Evolutionary conservation across 331 rosid genomes (phyloP), one percentile per base, ranked within the genome.

Genomic region (Phaseolus coccineus): DNA sequence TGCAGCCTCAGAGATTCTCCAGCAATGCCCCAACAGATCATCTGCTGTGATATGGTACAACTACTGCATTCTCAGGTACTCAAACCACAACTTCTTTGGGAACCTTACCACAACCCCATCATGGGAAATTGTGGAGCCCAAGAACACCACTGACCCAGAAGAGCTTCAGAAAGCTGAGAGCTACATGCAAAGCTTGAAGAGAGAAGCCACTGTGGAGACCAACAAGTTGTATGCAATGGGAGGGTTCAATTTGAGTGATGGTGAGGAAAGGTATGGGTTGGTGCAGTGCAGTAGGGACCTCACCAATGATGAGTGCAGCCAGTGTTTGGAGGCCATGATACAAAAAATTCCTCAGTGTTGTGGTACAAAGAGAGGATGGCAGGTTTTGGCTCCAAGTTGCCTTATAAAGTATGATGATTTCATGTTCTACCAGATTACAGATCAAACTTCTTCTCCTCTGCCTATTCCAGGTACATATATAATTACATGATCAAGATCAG

Each of bases 231-330:
- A 6, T 55, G 85, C 81, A 27, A 81, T 51, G 81, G 74, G 79
- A 1, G 76, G 12, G 37, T 77, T 81, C 47, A 50, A 52, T 25
- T 52, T 73, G 44, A 70, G 52, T 42, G 0, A 24, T 2, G 10
- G 44, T 1, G 73, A 30, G 15, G 13, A 50, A 46, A 81, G 88
- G 19, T 85, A 73, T 73, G 85, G 78, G 9, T 12, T 85, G 56
- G 88, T 81, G 53, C 88, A 85, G 56, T 85, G 85, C 39, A 73
- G 81, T 12, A 81, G 88, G 39, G 88, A 85, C 78, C 57, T 85
- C 44, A 81, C 25, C 15, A 47, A 0, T 0, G 52, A 58, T 0
- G 42, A 63, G 22, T 85, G 88, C 30, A 77, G 63, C 0, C 53
- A 78, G 73, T 85, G 88, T 47, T 44, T 77, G 76, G 77, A 52